Evolutionary conservation across 805 yeast species (phyloP).

Genomic region (Myxozyma monticola): DNA sequence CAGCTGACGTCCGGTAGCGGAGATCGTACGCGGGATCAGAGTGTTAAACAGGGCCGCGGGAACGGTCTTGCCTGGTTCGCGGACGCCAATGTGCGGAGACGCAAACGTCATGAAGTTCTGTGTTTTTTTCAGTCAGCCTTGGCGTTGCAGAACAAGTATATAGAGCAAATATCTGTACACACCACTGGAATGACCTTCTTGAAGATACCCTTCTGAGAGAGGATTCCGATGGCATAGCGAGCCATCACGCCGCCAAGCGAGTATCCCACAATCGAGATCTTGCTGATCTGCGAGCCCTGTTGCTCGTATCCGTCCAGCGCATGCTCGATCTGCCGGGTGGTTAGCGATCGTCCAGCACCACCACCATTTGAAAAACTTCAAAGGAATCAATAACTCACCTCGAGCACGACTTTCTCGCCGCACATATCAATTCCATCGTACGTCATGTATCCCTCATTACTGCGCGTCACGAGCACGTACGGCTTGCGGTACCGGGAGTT

Average conservation of each 20-base stretch:
- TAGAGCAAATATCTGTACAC: slow-evolving; percentile 9
- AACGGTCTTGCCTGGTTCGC: slow-evolving; percentile 39
- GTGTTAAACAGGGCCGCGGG: slow-evolving; percentile 59
- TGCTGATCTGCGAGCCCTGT: slow-evolving; percentile 45
- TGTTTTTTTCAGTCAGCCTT: too few relatives aligned
- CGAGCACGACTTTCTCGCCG: slow-evolving; percentile 71
- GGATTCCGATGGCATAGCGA: slow-evolving; percentile 75
- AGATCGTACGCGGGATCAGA: slow-evolving; percentile 64
- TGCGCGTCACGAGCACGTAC: slow-evolving; percentile 47
- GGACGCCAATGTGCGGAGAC: slow-evolving; percentile 68
- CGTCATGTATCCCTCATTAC: slow-evolving; percentile 73
- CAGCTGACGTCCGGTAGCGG: slow-evolving; percentile 72
- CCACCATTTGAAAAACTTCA: background rate
- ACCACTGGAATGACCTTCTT: slow-evolving; percentile 54
- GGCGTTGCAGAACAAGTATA: background rate
- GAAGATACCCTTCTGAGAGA: slow-evolving; percentile 55
- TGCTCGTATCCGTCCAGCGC: slow-evolving; percentile 33
- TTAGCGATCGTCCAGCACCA: background rate
- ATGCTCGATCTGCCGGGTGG: slow-evolving; percentile 29
- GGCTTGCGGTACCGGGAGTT: slow-evolving; percentile 28
- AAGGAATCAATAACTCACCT: slow-evolving; percentile 43
- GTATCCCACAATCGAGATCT: slow-evolving; percentile 80
- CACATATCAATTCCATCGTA: slow-evolving; percentile 87
- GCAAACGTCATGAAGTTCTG: slow-evolving; percentile 58
- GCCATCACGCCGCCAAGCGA: slow-evolving; percentile 81